Evolutionary conservation across 2,329 filamentous ascomycete genomes (phyloP), one percentile per base, ranked within the genome.

Genomic region (Xylariaceae sp.): DNA sequence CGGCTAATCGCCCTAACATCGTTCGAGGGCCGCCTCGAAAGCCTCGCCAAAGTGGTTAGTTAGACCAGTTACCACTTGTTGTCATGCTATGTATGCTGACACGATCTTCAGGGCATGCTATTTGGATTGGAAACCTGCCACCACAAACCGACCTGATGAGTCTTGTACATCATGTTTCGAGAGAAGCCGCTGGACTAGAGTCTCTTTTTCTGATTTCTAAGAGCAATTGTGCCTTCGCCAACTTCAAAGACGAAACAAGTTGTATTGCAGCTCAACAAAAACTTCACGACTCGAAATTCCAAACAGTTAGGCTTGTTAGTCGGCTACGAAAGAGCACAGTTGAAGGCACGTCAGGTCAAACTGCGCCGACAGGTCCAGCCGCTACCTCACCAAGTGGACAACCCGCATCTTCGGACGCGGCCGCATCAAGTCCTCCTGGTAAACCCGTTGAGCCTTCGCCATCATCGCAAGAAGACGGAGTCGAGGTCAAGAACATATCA

Each of bases 191-290:
- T 0, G 83, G 92, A 1, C 84, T 97, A 18, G 89, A 96, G 69
- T 96, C 92, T 40, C 77, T 97, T 0, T 97, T 97, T 62, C 76
- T 97, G 29, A 97, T 97, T 33, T 93, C 92, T 0, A 97, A 97
- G 71, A 97, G 92, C 70, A 97, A 97, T 68, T 97, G 93, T 67
- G 93, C 92, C 0, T 97, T 97, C 75, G 91, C 96, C 60, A 97
- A 97, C 67, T 97, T 95, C 70, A 89, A 87, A 58, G 88, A 91
- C 44, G 92, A 96, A 64, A 75, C 78, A 3, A 84, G 85, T 4
- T 97, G 92, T 67, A 75, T 82, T 6, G 80, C 83, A 7, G 93
- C 93, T 0, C 90, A 96, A 76, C 81, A 85, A 39, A 86, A 90
- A 61, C 88, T 97, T 37, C 91, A 97, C 70, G 92, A 97, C 66